Percentiles rank a stretch among this genome's conserved stretches.
phyloP scores from a whole-genome alignment of 257 asterid species.

The Ajuga chamaepitys region DNA sequence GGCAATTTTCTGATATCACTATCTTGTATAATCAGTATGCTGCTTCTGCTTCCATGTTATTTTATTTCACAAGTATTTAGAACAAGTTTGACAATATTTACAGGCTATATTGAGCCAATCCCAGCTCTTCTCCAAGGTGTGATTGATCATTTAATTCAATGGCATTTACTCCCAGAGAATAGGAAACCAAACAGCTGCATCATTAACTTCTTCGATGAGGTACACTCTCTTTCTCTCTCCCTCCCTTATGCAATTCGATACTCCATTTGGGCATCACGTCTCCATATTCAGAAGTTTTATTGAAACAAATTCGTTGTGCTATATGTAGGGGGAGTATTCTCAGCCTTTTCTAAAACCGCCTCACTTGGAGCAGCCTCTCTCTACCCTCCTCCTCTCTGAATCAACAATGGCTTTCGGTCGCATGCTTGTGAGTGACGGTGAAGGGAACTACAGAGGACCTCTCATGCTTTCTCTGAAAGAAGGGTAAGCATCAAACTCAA shows the following conservation, averaged over 20 bases:
- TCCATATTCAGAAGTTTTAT: not conserved
- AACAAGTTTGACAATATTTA: not conserved
- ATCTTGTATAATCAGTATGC: not conserved
- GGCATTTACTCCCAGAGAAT: slow-evolving; percentile 79
- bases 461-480: slow-evolving; percentile 73
- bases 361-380: slow-evolving; percentile 87
- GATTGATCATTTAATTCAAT: slow-evolving; percentile 75
- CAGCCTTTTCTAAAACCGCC: slow-evolving; percentile 98
- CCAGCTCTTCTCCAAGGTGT: slow-evolving; percentile 71
- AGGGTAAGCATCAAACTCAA: slow-evolving; percentile 50
- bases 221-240: slow-evolving; percentile 14
- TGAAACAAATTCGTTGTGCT: not conserved
- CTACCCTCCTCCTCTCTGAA: slow-evolving; percentile 76
- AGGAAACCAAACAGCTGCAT: slow-evolving; percentile 91
- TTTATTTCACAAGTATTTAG: not conserved
- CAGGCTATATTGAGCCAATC: slow-evolving; percentile 80
- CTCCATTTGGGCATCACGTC: not conserved
- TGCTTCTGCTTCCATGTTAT: not conserved
- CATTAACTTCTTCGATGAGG: slow-evolving; percentile 91
- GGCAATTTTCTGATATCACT: not conserved
- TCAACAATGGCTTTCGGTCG: slow-evolving; percentile 95
- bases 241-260: not conserved
- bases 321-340: slow-evolving; percentile 77
- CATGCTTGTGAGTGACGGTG: slow-evolving; percentile 58
- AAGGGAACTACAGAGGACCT: slow-evolving; percentile 85